A percentile compares a stretch with the other conserved stretches of the same genome.
These are phyloP conservation scores for Falciphora oryzae DNA, from an alignment of 2,329 filamentous ascomycete genomes.

Conservation along the genomic window DNA sequence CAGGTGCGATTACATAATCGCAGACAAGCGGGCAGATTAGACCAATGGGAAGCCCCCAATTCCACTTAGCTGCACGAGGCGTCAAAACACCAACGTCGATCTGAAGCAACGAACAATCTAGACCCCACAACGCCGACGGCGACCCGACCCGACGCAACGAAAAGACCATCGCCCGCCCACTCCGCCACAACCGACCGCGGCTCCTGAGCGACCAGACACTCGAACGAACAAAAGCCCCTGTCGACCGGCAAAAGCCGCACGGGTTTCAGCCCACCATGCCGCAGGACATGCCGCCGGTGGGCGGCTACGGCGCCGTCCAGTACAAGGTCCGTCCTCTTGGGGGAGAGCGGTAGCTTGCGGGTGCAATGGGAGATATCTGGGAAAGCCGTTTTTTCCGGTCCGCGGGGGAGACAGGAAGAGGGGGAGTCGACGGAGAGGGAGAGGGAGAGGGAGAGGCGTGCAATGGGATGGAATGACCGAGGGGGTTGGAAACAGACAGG, in stretches of 20 bases:
- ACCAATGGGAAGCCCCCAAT: neutral
- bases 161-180: neutral
- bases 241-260: too few species aligned
- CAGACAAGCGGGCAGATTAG: neutral
- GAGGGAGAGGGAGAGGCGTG: neutral
- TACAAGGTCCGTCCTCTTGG: conserved; percentile 67
- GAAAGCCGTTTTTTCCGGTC: too few species aligned
- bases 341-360: neutral
- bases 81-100: neutral
- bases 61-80: neutral
- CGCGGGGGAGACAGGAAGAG: neutral
- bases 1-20: neutral
- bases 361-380: neutral
- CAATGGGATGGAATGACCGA: neutral
- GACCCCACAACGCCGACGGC: neutral
- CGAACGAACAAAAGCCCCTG: neutral
- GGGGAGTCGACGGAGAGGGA: neutral
- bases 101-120: neutral
- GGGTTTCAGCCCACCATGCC: conserved; percentile 59
- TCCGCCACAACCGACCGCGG: neutral
- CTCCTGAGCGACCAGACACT: neutral
- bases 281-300: conserved; percentile 93
- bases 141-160: neutral
- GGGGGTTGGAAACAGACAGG: neutral
- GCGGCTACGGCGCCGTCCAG: conserved; percentile 94